A percentile compares a stretch with the other conserved stretches of the same genome.
phyloP scores from a whole-genome alignment of 2,329 filamentous ascomycete genomes.

The Fusarium haematococcum region DNA sequence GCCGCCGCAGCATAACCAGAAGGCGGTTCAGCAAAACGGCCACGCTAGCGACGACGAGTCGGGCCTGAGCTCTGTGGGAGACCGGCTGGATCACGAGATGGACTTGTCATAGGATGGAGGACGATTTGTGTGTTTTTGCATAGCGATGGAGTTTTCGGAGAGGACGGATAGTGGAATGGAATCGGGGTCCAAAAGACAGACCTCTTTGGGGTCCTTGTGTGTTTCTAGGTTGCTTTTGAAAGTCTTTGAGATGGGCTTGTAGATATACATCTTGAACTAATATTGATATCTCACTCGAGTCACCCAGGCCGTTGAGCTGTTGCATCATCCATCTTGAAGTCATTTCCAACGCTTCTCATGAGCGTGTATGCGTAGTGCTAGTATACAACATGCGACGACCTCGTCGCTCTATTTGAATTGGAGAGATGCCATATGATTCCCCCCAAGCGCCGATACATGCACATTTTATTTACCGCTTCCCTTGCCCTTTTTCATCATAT shows the following conservation, averaged over 20 bases:
- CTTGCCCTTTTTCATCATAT: conserved; percentile 43
- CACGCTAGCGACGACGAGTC: conserved; percentile 57
- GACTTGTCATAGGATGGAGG: conserved; percentile 52
- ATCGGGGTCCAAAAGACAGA: conserved; percentile 4
- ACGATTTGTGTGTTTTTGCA: conserved; percentile 33
- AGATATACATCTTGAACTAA: not conserved
- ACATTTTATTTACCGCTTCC: conserved; percentile 22
- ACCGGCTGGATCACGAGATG: conserved; percentile 60
- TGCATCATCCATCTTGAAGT: not conserved
- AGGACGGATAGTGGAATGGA: conserved; percentile 11
- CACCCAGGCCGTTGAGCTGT: not conserved
- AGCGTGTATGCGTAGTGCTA: not conserved
- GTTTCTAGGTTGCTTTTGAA: not conserved
- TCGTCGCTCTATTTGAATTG: conserved; percentile 9
- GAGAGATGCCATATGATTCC: conserved; percentile 9
- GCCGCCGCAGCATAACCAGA: conserved; percentile 12
- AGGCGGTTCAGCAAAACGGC: conserved; percentile 39
- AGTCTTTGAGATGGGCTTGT: not conserved
- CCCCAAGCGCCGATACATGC: conserved; percentile 4
- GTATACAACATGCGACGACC: conserved; percentile 16
- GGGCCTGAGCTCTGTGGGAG: conserved; percentile 68
- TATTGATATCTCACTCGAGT: not conserved
- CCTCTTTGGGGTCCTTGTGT: not conserved
- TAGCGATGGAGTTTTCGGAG: conserved; percentile 46
- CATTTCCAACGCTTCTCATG: conserved; percentile 1